These are phyloP conservation scores for Gymnopilus dilepis DNA, from an alignment of 768 basidiomycete species.

Conservation along the genomic window DNA sequence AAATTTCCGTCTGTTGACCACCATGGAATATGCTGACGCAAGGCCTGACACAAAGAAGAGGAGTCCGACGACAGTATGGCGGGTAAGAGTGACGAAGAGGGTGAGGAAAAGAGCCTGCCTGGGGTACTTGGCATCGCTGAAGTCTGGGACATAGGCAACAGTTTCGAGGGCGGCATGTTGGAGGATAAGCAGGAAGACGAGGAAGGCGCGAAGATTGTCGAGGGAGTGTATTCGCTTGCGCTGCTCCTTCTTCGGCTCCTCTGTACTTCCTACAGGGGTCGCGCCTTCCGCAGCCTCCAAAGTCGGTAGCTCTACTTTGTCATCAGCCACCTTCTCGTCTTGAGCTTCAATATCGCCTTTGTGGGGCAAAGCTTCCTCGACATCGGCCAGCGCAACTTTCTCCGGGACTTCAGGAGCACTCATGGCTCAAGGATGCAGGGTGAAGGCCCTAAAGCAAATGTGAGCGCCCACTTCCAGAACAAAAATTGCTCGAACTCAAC, in stretches of 20 bases:
- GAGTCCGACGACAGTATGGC: not conserved
- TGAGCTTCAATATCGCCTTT: not conserved
- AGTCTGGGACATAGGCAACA: not conserved
- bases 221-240: not conserved
- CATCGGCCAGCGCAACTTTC: not conserved
- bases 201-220: conserved; percentile 6
- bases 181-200: conserved; percentile 7
- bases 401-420: not conserved
- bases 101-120: conserved; percentile 5
- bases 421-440: not conserved
- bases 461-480: too few species aligned
- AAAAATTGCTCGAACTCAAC: too few species aligned
- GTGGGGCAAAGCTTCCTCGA: not conserved
- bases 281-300: not conserved
- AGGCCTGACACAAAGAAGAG: conserved; percentile 7
- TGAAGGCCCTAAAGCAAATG: too few species aligned
- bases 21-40: not conserved
- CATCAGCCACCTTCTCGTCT: not conserved
- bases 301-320: not conserved
- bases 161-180: conserved; percentile 7
- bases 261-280: not conserved
- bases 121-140: not conserved
- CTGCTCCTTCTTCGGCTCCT: not conserved
- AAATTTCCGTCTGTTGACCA: not conserved
- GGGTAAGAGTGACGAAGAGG: conserved; percentile 2